phyloP scores from a whole-genome alignment of 306 rosid genomes.

The Pachyrhizus erosus region DNA sequence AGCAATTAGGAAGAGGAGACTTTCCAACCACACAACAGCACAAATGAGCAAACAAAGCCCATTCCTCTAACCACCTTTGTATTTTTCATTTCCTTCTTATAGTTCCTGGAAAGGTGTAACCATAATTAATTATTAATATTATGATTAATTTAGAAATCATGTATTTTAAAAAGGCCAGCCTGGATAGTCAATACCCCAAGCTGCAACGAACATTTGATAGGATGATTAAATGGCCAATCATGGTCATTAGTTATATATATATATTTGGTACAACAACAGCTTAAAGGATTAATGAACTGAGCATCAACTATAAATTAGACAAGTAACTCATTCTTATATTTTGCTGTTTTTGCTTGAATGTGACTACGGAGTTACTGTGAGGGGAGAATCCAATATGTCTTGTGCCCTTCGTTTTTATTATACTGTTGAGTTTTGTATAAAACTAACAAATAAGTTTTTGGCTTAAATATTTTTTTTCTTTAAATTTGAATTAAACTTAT shows the following conservation, averaged over 20 bases:
- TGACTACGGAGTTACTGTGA: background rate
- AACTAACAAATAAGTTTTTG: background rate
- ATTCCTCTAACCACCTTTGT: constrained; percentile 46
- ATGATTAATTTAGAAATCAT: background rate
- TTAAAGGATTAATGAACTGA: background rate
- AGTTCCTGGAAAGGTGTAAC: constrained; percentile 23
- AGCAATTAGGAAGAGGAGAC: constrained; percentile 75
- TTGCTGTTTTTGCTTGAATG: background rate
- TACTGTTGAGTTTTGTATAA: background rate
- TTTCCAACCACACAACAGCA: constrained; percentile 87
- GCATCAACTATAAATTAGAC: background rate
- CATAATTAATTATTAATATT: constrained; percentile 29
- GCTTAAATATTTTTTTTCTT: too few species aligned
- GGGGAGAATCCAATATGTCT: background rate
- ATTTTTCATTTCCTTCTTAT: constrained; percentile 6
- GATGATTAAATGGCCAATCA: constrained; percentile 40
- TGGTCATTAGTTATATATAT: constrained; percentile 16
- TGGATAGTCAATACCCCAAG: constrained; percentile 23
- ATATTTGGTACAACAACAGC: constrained; percentile 25
- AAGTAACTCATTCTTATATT: background rate
- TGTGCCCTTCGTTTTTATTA: background rate
- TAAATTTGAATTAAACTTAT: too few species aligned
- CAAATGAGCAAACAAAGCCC: constrained; percentile 51
- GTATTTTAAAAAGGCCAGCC: constrained; percentile 42
- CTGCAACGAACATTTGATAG: background rate